Conservation (phyloP, 1,284 basidiomycete genomes). For the Vanrija humicola region DNA sequence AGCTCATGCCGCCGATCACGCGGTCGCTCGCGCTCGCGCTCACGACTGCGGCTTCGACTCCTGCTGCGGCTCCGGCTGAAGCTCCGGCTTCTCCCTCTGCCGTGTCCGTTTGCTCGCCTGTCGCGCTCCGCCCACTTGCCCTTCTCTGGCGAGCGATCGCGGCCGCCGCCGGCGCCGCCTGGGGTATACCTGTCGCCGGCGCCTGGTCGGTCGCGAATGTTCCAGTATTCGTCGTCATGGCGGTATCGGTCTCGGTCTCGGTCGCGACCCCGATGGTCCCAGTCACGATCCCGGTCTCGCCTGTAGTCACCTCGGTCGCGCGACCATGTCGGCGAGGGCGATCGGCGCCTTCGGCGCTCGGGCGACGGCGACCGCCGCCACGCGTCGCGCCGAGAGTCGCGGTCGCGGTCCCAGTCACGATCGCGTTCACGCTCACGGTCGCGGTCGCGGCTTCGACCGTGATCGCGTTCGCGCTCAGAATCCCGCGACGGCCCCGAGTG, state of each 20-base stretch:
- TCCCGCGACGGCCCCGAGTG: not conserved
- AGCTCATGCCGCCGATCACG: slow-evolving; percentile 1
- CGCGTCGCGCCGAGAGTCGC: slow-evolving; percentile 1
- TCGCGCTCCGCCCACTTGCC: not conserved
- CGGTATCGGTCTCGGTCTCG: not conserved
- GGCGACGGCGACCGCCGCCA: not conserved
- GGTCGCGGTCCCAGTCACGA: slow-evolving; percentile 3
- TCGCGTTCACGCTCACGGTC: not conserved
- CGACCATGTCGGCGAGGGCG: not conserved
- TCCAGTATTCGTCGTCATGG: not conserved
- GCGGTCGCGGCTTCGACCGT: not conserved
- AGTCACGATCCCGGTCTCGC: slow-evolving; percentile 3
- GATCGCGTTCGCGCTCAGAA: not conserved
- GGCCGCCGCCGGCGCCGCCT: not conserved
- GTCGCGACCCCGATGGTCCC: not conserved
- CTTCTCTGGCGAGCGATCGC: not conserved
- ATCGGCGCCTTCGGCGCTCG: not conserved
- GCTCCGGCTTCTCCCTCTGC: no score
- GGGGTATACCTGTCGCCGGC: not conserved
- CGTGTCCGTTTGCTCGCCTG: not conserved
- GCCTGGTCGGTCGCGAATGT: not conserved
- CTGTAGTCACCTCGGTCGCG: not conserved
- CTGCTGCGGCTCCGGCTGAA: no score
- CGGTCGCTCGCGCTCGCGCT: not conserved
- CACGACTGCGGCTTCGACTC: not conserved